phyloP scores from a whole-genome alignment of 129 eudicot species.

The Helianthus tuberosus region DNA sequence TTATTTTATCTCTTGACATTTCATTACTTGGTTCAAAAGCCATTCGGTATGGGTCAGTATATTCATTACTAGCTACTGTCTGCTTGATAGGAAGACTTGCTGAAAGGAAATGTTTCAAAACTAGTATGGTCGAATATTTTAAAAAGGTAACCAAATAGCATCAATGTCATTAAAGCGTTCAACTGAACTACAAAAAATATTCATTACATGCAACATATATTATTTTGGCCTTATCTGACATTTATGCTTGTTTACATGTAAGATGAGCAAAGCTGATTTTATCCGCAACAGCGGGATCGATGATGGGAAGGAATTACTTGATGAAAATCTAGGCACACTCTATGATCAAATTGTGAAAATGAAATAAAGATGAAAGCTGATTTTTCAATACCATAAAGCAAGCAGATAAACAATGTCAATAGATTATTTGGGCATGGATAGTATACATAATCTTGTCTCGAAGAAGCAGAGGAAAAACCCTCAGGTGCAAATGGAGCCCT shows the following conservation, averaged over 20 bases:
- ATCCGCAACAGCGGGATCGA: slow-evolving; percentile 95
- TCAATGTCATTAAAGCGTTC: no score
- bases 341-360: slow-evolving; percentile 91
- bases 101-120: no score
- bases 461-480: slow-evolving; percentile 91
- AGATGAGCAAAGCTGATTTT: slow-evolving; percentile 98
- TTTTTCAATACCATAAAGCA: slow-evolving; percentile 79
- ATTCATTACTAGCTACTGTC: no score
- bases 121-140: no score
- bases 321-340: slow-evolving; percentile 81
- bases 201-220: not conserved
- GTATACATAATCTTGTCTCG: slow-evolving; percentile 91
- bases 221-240: slow-evolving; percentile 32
- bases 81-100: no score
- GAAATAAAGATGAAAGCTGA: slow-evolving; percentile 99
- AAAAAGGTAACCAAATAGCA: no score
- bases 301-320: slow-evolving; percentile 94
- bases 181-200: no score
- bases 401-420: slow-evolving; percentile 81
- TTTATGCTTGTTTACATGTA: slow-evolving; percentile 31
- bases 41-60: no score
- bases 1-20: no score
- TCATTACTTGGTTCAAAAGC: no score
- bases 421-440: slow-evolving; percentile 83
- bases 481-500: slow-evolving; percentile 91